Base-by-base conservation (phyloP, 2,329 filamentous ascomycete genomes). In the Exophiala spinifera region DNA sequence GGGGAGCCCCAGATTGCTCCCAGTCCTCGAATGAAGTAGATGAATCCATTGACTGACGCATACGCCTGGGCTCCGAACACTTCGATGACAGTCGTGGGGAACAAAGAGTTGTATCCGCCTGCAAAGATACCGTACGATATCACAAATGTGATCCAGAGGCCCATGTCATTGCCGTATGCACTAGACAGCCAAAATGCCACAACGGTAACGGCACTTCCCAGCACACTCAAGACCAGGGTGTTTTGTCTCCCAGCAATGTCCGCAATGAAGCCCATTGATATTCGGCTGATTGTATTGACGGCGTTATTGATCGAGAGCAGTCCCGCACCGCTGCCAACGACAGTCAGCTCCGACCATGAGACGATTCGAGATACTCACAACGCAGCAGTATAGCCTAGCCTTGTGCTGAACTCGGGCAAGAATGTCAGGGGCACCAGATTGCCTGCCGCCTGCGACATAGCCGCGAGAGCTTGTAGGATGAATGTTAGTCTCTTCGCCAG, bases 241-340 rank as follows among this genome's bases (percentile, higher is more conserved):
- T 75, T 74, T 14, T 74, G 62, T 11, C 72, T 55, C 10, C 74
- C 73, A 10, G 70, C 60, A 3, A 66, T 63, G 54, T 75, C 74
- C 2, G 72, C 71, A 2, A 67, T 55, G 39, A 67, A 65, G 1
- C 73, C 72, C 51, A 74, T 69, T 1, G 65, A 61, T 3, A 75
- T 67, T 49, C 71, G 70, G 2, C 70, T 70, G 3, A 70, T 54
- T 1, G 70, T 70, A 53, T 72, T 74, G 6, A 69, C 67, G 0
- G 70, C 70, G 46, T 74, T 75, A 21, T 68, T 72, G 3, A 73
- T 61, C 3, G 71, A 65, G 33, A 73, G 72, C 14, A 75, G 67
- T 17, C 68, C 73, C 0, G 72, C 70, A 0, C 69, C 71, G 10
- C 67, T 67, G 1, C 63, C 8, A 42, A 7, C 14, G 34, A 47